Base-by-base conservation (phyloP, 2,329 filamentous ascomycete genomes). In the Bipolaris bicolor region DNA sequence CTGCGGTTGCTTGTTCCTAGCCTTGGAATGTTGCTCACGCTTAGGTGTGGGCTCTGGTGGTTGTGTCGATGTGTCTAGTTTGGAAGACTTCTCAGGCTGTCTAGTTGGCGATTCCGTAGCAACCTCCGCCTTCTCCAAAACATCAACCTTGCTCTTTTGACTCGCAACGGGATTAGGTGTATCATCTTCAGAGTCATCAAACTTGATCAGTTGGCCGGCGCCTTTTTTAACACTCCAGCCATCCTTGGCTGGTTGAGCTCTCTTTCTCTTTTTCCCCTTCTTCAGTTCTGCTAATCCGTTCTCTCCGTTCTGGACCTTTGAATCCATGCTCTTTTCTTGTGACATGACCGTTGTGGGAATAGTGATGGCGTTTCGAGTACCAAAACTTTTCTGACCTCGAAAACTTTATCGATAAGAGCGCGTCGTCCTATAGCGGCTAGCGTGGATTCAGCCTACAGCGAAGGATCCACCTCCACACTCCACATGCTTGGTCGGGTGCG, bases 231-330 rank as follows among this genome's bases (percentile, higher is more conserved):
- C 43, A 43, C 47, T 55, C 40, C 36, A 36, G 13, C 53, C 49
- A 33, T 49, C 55, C 29, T 52, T 52, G 26, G 53, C 48, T 31
- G 54, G 59, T 9, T 59, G 61, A 16, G 67, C 59, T 54, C 69
- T 68, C 56, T 75, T 76, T 34, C 73, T 69, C 57, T 76, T 76
- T 43, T 71, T 75, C 34, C 70, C 63, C 51, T 67, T 67, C 13
- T 61, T 68, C 7, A 61, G 15, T 13, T 63, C 61, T 13, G 31
- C 24, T 2, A 55, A 26, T 3, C 20, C 10, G 0, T 24, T 36
- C 3, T 24, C 39, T 7, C 15, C 47, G 3, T 33, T 9, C 3
- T 48, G 41, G 2, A 34, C 24, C 31, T 43, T 7, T 5, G 20
- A 24, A 11, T 58, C 52, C 15, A n/a, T 36, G 22, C n/a, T 51